A percentile compares a stretch with the other conserved stretches of the same genome.
phyloP scores from a whole-genome alignment of 495 filamentous ascomycete genomes.

The Tuber indicum region DNA sequence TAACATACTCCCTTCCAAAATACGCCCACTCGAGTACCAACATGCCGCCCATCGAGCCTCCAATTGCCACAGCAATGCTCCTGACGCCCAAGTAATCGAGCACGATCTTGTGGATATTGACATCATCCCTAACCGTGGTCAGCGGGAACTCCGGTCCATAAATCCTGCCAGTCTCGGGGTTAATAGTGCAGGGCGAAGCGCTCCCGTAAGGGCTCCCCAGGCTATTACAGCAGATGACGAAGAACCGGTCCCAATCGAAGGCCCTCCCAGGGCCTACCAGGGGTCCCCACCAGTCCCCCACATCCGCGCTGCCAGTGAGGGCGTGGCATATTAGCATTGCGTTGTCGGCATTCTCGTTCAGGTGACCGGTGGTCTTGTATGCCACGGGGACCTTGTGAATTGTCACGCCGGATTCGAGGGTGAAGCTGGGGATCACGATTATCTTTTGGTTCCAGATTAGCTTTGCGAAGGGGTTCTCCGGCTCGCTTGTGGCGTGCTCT shows the following conservation, averaged over 20 bases:
- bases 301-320: constrained; percentile 90
- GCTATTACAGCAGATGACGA: constrained; percentile 92
- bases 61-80: constrained; percentile 81
- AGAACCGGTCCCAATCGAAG: constrained; percentile 89
- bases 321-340: constrained; percentile 96
- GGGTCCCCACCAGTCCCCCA: constrained; percentile 97
- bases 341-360: constrained; percentile 75
- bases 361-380: constrained; percentile 75
- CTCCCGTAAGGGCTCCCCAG: constrained; percentile 94
- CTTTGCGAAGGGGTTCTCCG: constrained; percentile 84
- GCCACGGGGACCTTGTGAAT: constrained; percentile 86
- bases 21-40: constrained; percentile 94
- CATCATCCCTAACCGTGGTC: constrained; percentile 91
- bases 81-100: constrained; percentile 82
- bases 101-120: constrained; percentile 84
- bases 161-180: constrained; percentile 58
- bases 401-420: constrained; percentile 84
- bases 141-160: constrained; percentile 96
- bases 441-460: constrained; percentile 83
- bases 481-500: constrained; percentile 61
- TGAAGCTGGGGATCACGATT: constrained; percentile 78
- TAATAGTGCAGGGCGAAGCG: constrained; percentile 85
- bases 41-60: constrained; percentile 99
- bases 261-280: constrained; percentile 81
- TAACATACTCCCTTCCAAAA: constrained; percentile 89